A percentile compares a stretch with the other conserved stretches of the same genome.
phyloP scores from a whole-genome alignment of 805 yeast species.

The Yamadazyma olivae region DNA sequence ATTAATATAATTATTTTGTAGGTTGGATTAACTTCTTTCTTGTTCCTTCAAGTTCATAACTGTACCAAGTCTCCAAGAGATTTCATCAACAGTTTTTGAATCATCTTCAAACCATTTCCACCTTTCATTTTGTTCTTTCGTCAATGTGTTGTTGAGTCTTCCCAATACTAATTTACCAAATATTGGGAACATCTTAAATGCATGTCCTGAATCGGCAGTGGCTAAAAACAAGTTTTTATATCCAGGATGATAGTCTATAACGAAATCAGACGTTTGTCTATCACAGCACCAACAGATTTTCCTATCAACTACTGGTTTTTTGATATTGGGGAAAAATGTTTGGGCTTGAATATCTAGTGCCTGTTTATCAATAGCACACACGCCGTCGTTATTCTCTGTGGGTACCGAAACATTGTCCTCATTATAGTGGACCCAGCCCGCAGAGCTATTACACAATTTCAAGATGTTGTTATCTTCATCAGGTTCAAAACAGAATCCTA shows the following conservation, averaged over 20 bases:
- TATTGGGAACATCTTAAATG: slow-evolving; percentile 33
- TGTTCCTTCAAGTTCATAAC: slow-evolving; percentile 6
- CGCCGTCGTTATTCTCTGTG: slow-evolving; percentile 11
- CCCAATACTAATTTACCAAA: slow-evolving; percentile 22
- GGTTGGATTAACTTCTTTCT: slow-evolving; percentile 2
- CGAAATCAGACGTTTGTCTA: slow-evolving; percentile 27
- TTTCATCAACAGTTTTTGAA: slow-evolving; percentile 5
- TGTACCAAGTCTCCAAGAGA: slow-evolving; percentile 13
- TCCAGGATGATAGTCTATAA: slow-evolving; percentile 31
- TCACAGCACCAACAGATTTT: slow-evolving; percentile 33
- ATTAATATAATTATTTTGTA: neutral
- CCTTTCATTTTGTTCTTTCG: slow-evolving; percentile 4
- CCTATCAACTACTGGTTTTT: slow-evolving; percentile 8
- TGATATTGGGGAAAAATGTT: slow-evolving; percentile 10
- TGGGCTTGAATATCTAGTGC: slow-evolving; percentile 7
- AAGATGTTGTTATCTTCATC: slow-evolving; percentile 10
- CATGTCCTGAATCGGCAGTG: slow-evolving; percentile 42
- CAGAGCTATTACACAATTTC: slow-evolving; percentile 12
- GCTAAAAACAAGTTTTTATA: slow-evolving; percentile 25
- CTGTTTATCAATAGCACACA: slow-evolving; percentile 7
- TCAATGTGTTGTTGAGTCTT: slow-evolving; percentile 9
- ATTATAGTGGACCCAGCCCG: slow-evolving; percentile 9
- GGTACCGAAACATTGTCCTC: slow-evolving; percentile 7
- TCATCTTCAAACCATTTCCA: slow-evolving; percentile 12
- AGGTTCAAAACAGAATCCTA: slow-evolving; percentile 14